phyloP scores from a whole-genome alignment of 805 yeast species.

The Scheffersomyces amazonensis region DNA sequence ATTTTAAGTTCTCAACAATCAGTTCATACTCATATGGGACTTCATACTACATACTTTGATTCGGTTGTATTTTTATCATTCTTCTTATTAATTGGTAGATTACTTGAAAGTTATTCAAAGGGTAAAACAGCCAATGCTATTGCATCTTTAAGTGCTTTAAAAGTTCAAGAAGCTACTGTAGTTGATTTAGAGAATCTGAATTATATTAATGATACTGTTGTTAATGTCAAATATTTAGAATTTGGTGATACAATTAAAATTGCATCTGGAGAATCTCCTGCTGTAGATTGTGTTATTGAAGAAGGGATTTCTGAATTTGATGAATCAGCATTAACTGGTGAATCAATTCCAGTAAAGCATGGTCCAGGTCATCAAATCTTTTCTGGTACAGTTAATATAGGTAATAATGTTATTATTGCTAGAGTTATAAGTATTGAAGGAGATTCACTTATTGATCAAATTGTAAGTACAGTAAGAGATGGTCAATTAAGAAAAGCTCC shows the following conservation, averaged over 20 bases:
- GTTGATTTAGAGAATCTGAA: constrained; percentile 21
- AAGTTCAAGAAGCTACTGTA: constrained; percentile 48
- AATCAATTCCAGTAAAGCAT: constrained; percentile 57
- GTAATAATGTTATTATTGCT: constrained; percentile 52
- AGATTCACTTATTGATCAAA: constrained; percentile 66
- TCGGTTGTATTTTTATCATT: constrained; percentile 75
- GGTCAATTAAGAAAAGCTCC: constrained; percentile 76
- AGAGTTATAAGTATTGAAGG: constrained; percentile 58
- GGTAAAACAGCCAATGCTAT: constrained; percentile 66
- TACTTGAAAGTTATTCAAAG: constrained; percentile 66
- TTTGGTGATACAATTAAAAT: constrained; percentile 49
- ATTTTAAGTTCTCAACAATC: constrained; percentile 39
- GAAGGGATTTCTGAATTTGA: constrained; percentile 51
- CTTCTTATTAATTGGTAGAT: constrained; percentile 67
- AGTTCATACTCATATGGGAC: constrained; percentile 30
- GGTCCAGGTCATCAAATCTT: constrained; percentile 61
- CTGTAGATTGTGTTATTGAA: constrained; percentile 52
- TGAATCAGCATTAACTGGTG: constrained; percentile 63
- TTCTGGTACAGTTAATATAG: constrained; percentile 70
- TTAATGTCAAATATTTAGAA: constrained; percentile 47
- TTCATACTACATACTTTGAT: constrained; percentile 69
- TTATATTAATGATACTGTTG: constrained; percentile 23
- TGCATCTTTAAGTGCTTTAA: constrained; percentile 48
- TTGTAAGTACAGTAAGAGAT: constrained; percentile 65
- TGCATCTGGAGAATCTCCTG: constrained; percentile 57